These are phyloP conservation scores for Populus trichocarpa DNA, from an alignment of 441 rosid species.

Conservation along the genomic window DNA sequence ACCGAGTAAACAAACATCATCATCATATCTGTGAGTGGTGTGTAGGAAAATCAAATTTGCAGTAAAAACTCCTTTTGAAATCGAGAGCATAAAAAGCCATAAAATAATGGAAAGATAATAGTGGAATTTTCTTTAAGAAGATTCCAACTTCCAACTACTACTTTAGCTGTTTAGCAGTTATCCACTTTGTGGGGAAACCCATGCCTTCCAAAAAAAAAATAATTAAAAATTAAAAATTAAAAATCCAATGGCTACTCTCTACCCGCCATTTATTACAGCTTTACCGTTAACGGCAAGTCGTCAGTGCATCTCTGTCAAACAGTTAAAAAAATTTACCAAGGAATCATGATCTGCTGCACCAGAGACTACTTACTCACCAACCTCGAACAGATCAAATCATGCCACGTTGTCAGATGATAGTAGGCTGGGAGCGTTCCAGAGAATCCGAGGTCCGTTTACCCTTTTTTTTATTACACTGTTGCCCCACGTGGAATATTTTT, in stretches of 20 bases:
- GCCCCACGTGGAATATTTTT: not conserved
- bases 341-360: not conserved
- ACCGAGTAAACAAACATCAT: too few species aligned
- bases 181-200: not conserved
- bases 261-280: conserved; percentile 13
- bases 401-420: not conserved
- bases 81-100: not conserved
- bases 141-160: not conserved
- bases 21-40: too few species aligned
- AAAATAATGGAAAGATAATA: not conserved
- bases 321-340: not conserved
- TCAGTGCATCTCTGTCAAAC: not conserved
- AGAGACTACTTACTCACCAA: not conserved
- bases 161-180: not conserved
- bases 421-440: not conserved
- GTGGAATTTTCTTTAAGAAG: not conserved
- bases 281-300: conserved; percentile 28
- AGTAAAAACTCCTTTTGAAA: not conserved
- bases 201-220: not conserved
- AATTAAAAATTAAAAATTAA: not conserved
- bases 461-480: not conserved
- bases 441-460: not conserved
- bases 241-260: not conserved
- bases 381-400: not conserved
- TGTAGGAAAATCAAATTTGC: too few species aligned